Conservation (phyloP, 1,284 basidiomycete genomes). For the Mycosarcoma mackinlayi region DNA sequence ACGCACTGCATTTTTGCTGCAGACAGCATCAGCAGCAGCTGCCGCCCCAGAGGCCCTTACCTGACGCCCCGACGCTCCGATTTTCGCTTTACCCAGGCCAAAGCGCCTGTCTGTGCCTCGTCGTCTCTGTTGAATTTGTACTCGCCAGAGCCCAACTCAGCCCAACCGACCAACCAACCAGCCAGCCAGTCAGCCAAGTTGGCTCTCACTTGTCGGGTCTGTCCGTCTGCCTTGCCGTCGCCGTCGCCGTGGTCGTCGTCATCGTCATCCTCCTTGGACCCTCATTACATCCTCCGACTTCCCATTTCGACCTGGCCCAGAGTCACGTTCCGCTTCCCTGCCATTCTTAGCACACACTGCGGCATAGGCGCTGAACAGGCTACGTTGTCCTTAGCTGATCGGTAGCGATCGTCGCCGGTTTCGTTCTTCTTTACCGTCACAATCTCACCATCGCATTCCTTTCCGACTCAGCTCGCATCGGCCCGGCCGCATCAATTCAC, state of each 20-base stretch:
- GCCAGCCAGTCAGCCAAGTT: neutral
- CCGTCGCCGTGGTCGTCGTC: slow-evolving; percentile 14
- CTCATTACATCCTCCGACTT: too few species aligned
- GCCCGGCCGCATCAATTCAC: neutral
- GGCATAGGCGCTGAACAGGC: neutral
- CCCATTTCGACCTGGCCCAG: neutral
- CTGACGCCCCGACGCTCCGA: neutral
- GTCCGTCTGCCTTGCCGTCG: neutral
- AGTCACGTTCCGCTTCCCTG: neutral
- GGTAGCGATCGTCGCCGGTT: neutral
- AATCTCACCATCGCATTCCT: neutral
- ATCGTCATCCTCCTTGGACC: slow-evolving; percentile 7
- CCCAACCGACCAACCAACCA: neutral
- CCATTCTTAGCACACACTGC: neutral
- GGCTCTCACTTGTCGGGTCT: neutral
- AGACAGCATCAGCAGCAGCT: too few species aligned
- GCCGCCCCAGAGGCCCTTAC: too few species aligned
- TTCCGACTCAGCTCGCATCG: neutral
- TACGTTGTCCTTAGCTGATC: neutral
- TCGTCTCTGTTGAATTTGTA: neutral
- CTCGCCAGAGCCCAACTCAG: neutral
- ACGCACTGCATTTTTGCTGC: too few species aligned
- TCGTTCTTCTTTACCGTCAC: too few species aligned
- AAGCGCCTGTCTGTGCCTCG: too few species aligned
- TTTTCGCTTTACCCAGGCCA: too few species aligned